phyloP scores from a whole-genome alignment of 805 yeast genomes.

The Candida easanensis region DNA sequence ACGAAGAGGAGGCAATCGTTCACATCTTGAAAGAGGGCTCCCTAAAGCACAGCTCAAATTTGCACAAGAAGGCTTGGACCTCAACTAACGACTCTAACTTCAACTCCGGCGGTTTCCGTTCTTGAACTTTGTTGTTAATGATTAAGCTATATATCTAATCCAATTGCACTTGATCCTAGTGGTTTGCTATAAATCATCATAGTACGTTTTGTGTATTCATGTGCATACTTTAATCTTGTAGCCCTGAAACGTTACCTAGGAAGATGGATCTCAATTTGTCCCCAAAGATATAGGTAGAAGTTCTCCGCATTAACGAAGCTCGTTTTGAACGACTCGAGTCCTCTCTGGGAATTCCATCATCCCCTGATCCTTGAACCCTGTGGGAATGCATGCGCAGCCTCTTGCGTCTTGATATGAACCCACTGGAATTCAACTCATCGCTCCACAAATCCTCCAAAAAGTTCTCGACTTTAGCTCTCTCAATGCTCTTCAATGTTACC shows the following conservation, averaged over 20 bases:
- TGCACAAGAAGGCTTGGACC: constrained; percentile 28
- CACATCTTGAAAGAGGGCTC: constrained; percentile 60
- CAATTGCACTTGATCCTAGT: no score
- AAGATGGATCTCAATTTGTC: constrained; percentile 23
- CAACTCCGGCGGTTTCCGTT: no score
- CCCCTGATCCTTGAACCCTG: not conserved
- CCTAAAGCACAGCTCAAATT: constrained; percentile 37
- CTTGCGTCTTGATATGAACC: constrained; percentile 1
- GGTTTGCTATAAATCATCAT: no score
- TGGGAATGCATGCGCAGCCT: not conserved
- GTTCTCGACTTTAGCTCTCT: constrained; percentile 28
- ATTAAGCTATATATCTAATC: no score
- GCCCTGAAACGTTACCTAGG: not conserved
- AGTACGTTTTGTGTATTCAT: no score
- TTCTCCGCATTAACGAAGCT: constrained; percentile 21
- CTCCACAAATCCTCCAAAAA: constrained; percentile 33
- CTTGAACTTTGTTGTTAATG: no score
- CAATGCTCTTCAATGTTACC: constrained; percentile 16
- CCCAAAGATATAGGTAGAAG: constrained; percentile 21
- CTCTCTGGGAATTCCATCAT: not conserved
- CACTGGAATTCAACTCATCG: constrained; percentile 24
- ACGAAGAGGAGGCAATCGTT: constrained; percentile 53
- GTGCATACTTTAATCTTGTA: not conserved
- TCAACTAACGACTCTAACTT: constrained; percentile 45
- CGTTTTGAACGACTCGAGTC: not conserved